Evolutionary conservation across 2,329 filamentous ascomycete species (phyloP).

Genomic region (Aureobasidium sp.): DNA sequence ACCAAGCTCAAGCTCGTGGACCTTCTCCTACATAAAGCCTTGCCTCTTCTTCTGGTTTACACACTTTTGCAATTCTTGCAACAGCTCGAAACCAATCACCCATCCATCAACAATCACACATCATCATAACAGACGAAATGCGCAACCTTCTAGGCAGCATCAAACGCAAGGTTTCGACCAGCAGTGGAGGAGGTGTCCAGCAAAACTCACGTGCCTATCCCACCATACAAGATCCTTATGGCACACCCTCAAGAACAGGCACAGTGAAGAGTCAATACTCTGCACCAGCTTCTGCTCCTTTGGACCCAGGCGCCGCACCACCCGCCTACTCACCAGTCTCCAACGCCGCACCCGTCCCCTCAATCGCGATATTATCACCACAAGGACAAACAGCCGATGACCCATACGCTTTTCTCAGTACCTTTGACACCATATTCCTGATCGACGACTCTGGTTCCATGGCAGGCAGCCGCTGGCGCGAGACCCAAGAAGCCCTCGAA

Average conservation of each 20-base stretch:
- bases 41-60: background rate
- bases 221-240: constrained; percentile 1
- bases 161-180: constrained; percentile 12
- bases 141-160: constrained; percentile 6
- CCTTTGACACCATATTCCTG: constrained; percentile 82
- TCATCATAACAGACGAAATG: constrained; percentile 9
- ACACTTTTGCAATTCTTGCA: background rate
- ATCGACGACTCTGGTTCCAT: constrained; percentile 92
- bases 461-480: constrained; percentile 67
- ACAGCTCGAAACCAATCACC: background rate
- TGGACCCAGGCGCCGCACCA: constrained; percentile 20
- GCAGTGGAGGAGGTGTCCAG: background rate
- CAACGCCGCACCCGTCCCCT: constrained; percentile 30
- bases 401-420: constrained; percentile 65
- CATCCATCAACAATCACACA: background rate
- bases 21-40: background rate
- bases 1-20: background rate
- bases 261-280: background rate
- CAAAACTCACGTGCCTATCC: constrained; percentile 3
- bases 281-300: background rate
- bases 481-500: constrained; percentile 63
- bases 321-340: constrained; percentile 38
- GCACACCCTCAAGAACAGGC: background rate
- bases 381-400: constrained; percentile 46
- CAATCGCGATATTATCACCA: constrained; percentile 21